These are phyloP conservation scores for Candida albicans DNA, from an alignment of 1,139 yeast species.

Conservation along the genomic window DNA sequence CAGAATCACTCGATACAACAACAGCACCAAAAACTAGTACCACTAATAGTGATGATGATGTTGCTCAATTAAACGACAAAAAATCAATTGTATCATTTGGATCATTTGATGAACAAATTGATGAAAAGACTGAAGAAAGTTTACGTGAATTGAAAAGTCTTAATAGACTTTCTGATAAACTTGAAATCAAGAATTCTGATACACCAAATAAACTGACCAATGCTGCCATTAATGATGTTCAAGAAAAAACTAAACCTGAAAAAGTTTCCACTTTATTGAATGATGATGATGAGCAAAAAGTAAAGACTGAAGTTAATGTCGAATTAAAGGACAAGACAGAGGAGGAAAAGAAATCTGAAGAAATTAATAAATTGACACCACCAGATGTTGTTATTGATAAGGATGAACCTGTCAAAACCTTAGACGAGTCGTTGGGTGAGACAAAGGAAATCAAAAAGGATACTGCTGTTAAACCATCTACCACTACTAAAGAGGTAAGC, in stretches of 20 bases:
- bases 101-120: constrained; percentile 1
- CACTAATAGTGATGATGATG: neutral
- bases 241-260: neutral
- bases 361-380: too few species aligned
- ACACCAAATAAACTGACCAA: neutral
- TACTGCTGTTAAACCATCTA: too few species aligned
- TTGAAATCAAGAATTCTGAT: neutral
- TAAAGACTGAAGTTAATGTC: too few species aligned
- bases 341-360: neutral
- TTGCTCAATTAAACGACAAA: neutral
- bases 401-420: too few species aligned
- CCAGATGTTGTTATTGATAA: too few species aligned
- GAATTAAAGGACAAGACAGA: neutral
- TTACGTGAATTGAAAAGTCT: neutral
- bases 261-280: too few species aligned
- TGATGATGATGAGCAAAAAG: too few species aligned
- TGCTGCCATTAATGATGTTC: too few species aligned
- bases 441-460: too few species aligned
- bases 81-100: neutral
- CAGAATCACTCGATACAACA: neutral
- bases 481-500: too few species aligned
- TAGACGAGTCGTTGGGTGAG: too few species aligned
- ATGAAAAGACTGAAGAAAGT: neutral
- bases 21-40: neutral
- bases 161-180: neutral